Evolutionary conservation across 805 yeast genomes (phyloP), one percentile per base, ranked within the genome.

Genomic region (Saccharomycopsis synnaedendra): DNA sequence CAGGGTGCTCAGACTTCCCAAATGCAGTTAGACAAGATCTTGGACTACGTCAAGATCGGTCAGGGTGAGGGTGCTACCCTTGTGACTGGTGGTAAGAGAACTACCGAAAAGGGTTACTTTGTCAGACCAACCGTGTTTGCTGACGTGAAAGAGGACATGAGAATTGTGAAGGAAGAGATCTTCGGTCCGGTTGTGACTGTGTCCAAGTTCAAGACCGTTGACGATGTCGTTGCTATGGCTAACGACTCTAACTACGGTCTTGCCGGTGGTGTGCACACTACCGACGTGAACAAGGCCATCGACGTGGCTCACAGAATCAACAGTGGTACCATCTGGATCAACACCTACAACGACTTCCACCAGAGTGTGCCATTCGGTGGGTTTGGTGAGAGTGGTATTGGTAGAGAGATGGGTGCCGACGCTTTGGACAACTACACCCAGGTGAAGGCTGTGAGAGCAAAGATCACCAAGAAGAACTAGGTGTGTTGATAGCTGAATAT

Each of bases 321-420:
- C 61, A 79, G 87, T 45, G 90, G 90, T 68, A 79, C 87, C 41
- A 76, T 83, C 53, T 83, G 89, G 88, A 69, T 82, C 54, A 83
- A 83, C 72, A 82, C 88, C 50, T 82, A 82, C 68, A 82, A 82
- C 61, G 87, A 81, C 62, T 81, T 82, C 75, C 78, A 82, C 61
- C 76, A 74, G 46, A 68, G 72, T 63, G 83, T 81, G 63, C 89
- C 90, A 67, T 83, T 83, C 60, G 90, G 90, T 64, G 90, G 90
- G 60, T 81, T 68, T 70, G 80, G 80, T 60, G 81, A 80, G 68
- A 78, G 85, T 53, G 90, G 90, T 65, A 74, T 82, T 64, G 93
- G 93, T 64, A 80, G 86, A 72, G 93, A 83, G 71, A 80, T 83
- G 89, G 93, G 93, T 66, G 65, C 66, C 42, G 88, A 82, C 61